Evolutionary conservation across 169 alveolate species (phyloP), one percentile per base, ranked within the genome.

Genomic region (Theileria annulata): DNA sequence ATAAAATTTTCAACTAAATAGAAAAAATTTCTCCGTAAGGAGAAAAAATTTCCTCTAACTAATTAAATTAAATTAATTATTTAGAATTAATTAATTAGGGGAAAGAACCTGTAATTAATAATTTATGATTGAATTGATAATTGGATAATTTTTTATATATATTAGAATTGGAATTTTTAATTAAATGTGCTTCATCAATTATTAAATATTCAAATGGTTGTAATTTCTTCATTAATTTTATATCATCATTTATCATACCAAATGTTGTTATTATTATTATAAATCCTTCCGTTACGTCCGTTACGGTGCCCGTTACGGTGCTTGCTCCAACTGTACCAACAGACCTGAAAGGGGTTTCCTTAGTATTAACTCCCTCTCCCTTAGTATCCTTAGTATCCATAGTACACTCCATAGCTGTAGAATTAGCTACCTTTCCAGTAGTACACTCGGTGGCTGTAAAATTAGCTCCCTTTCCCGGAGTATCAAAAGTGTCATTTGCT

Each of bases 181-280:
- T 87, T 27, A 94, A 86, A 85, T 96, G 98, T 33, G 98, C 98
- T 72, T 96, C 98, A 77, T 96, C 98, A 48, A 96, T 95, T 35
- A 95, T 89, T 79, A 95, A 87, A 77, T 94, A 95, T 77, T 91
- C 93, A 72, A 91, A 85, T 42, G 81, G 86, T n/a, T 77, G 67
- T 21, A 86, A 75, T 27, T 71, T 73, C 30, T 82, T 71, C 59
- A 84, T 72, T 30, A 84, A 35, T 23, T 74, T 68, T 28, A 84
- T 31, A n/a, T 84, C 90, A 60, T 83, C 87, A 59, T 77, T 76
- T 33, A 85, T 68, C 37, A 84, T 74, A 15, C 85, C 69, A 54
- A 70, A 66, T 9, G 88, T 79, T 3, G 90, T 67, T 48, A 84
- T 63, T 3, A 84, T 63, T 2, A 84, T 70, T 19, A 75, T 75